Conservation (phyloP, 2,329 filamentous ascomycete species). For the Epichloe baconii region DNA sequence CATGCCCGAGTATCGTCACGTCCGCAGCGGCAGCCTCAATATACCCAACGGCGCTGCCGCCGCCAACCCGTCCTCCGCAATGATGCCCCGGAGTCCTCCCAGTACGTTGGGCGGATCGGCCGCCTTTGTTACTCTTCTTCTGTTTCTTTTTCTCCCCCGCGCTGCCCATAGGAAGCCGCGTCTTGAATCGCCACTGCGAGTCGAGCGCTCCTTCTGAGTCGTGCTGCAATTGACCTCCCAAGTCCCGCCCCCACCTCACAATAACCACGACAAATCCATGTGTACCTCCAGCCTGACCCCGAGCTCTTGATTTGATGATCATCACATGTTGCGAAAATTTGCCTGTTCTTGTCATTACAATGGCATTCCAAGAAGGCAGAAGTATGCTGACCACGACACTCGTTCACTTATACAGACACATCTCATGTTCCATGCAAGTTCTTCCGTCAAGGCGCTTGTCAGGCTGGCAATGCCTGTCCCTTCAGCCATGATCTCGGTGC, state of each 20-base stretch:
- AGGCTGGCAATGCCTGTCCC: constrained; percentile 89
- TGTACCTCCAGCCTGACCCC: not conserved
- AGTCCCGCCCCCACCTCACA: constrained; percentile 6
- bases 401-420: constrained; percentile 49
- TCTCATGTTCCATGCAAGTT: constrained; percentile 99
- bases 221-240: not conserved
- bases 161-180: not conserved
- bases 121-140: not conserved
- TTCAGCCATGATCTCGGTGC: constrained; percentile 88
- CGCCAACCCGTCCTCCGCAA: constrained; percentile 10
- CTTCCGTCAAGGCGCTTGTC: constrained; percentile 90
- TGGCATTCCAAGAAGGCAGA: not conserved
- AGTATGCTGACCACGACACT: not conserved
- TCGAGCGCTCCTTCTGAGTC: not conserved
- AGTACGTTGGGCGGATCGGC: constrained; percentile 23
- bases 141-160: not conserved
- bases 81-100: constrained; percentile 44
- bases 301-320: too few species aligned
- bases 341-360: too few species aligned
- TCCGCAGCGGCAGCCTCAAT: constrained; percentile 44
- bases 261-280: not conserved
- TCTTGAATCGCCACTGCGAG: not conserved
- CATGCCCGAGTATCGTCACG: constrained; percentile 42
- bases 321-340: too few species aligned
- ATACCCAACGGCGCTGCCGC: constrained; percentile 24